Conservation (phyloP, 768 basidiomycete genomes). For the Suillus placidus region DNA sequence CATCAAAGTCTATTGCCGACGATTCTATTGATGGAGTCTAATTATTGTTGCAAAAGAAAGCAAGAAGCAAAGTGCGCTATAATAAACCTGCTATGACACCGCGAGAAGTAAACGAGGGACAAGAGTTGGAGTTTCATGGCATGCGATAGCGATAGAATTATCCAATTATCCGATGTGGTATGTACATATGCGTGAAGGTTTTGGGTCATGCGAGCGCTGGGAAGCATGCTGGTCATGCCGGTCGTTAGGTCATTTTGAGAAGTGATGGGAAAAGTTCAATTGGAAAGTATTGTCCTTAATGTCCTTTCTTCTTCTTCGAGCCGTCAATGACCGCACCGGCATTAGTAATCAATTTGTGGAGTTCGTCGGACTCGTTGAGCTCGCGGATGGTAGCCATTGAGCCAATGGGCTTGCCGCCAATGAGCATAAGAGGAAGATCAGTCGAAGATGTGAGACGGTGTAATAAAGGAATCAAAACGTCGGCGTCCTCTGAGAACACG, state of each 20-base stretch:
- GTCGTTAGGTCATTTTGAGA: constrained; percentile 5
- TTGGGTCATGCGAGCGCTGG: background rate
- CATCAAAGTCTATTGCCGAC: background rate
- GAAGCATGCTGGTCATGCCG: background rate
- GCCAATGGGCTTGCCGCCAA: constrained; percentile 65
- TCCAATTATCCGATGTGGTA: background rate
- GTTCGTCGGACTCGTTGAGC: constrained; percentile 51
- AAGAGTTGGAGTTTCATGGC: background rate
- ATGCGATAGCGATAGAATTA: constrained; percentile 1
- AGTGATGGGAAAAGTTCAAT: background rate
- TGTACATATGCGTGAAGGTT: constrained; percentile 1
- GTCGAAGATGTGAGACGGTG: constrained; percentile 55
- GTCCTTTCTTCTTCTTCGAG: constrained; percentile 48
- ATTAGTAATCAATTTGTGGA: constrained; percentile 49
- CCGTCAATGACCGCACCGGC: constrained; percentile 62
- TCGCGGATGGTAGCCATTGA: constrained; percentile 53
- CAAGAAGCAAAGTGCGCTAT: background rate
- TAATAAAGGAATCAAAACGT: constrained; percentile 64
- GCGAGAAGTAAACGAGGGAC: background rate
- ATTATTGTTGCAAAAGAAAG: background rate
- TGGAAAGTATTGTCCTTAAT: background rate
- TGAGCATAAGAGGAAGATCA: constrained; percentile 66
- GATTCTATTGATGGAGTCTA: background rate
- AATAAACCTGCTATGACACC: constrained; percentile 3
- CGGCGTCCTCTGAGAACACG: constrained; percentile 52